phyloP scores from a whole-genome alignment of 2,329 filamentous ascomycete genomes.

The Fusarium concolor region DNA sequence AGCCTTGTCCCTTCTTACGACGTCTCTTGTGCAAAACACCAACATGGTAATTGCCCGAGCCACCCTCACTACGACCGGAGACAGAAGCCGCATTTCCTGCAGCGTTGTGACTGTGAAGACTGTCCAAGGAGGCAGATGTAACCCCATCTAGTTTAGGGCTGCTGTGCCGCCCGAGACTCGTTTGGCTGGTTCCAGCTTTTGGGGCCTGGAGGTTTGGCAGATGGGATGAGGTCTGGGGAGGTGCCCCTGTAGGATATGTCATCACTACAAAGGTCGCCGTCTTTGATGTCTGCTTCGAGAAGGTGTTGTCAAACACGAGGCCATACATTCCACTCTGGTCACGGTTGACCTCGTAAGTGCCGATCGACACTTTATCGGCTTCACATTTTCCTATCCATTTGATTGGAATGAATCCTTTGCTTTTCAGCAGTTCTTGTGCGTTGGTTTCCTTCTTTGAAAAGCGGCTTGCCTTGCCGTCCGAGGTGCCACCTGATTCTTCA shows the following conservation, averaged over 20 bases:
- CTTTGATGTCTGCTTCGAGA: conserved; percentile 94
- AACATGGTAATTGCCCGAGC: conserved; percentile 74
- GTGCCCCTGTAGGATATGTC: conserved; percentile 87
- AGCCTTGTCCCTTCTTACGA: conserved; percentile 93
- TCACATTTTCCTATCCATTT: conserved; percentile 96
- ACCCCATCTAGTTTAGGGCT: conserved; percentile 59
- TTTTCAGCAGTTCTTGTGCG: conserved; percentile 71
- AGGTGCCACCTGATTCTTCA: conserved; percentile 57
- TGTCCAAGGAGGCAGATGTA: conserved; percentile 69
- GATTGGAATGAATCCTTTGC: conserved; percentile 75
- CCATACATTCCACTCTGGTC: conserved; percentile 93
- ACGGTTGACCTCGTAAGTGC: conserved; percentile 81
- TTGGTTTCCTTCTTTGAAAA: conserved; percentile 69
- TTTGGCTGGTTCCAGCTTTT: conserved; percentile 57
- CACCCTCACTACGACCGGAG: conserved; percentile 63
- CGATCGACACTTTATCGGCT: conserved; percentile 93
- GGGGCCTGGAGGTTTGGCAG: conserved; percentile 68
- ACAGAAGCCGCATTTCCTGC: conserved; percentile 61
- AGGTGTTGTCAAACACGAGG: conserved; percentile 98
- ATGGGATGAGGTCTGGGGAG: conserved; percentile 79
- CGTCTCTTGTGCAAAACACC: conserved; percentile 89
- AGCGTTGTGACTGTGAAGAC: conserved; percentile 65
- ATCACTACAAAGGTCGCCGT: conserved; percentile 94
- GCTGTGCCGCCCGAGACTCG: conserved; percentile 62
- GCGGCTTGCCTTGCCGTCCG: conserved; percentile 60